Percentiles rank a stretch among this genome's conserved stretches.
phyloP scores from a whole-genome alignment of 2,329 filamentous ascomycete genomes.

The Fusarium begoniae region DNA sequence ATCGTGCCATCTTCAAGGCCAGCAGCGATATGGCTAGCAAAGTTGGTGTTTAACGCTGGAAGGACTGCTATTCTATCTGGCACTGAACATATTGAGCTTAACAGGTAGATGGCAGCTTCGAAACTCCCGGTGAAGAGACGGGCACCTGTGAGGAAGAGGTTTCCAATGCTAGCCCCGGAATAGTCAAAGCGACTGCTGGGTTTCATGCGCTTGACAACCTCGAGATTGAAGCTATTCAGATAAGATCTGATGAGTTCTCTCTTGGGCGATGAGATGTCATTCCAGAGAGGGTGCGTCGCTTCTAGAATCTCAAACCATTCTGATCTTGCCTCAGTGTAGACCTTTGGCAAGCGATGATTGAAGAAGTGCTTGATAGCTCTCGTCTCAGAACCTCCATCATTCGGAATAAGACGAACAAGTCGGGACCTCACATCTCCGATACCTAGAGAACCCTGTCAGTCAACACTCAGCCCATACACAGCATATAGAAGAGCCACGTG shows the following conservation, averaged over 20 bases:
- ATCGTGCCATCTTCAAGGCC: conserved; percentile 77
- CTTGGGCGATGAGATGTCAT: conserved; percentile 73
- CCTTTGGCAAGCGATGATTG: conserved; percentile 80
- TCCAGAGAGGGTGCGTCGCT: conserved; percentile 81
- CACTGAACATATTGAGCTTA: conserved; percentile 87
- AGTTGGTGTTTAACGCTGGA: conserved; percentile 93
- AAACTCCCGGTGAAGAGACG: conserved; percentile 92
- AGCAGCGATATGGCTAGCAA: conserved; percentile 92
- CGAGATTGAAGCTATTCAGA: conserved; percentile 78
- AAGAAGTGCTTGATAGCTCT: conserved; percentile 83
- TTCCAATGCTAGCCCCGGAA: conserved; percentile 78
- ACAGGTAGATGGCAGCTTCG: conserved; percentile 89
- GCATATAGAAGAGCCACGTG: conserved; percentile 14
- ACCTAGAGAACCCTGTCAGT: conserved; percentile 58
- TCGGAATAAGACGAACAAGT: conserved; percentile 87
- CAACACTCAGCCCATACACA: neutral
- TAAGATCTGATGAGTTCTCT: conserved; percentile 81
- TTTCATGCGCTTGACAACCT: conserved; percentile 79
- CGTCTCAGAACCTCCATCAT: conserved; percentile 68
- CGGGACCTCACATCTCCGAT: conserved; percentile 62
- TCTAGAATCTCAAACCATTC: conserved; percentile 94
- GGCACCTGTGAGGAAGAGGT: conserved; percentile 84
- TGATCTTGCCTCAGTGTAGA: conserved; percentile 67
- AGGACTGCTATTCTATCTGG: conserved; percentile 80
- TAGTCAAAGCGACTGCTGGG: conserved; percentile 82